Base-by-base conservation (phyloP, 371 early-diverging fungal species). In the Mucor lusitanicus region DNA sequence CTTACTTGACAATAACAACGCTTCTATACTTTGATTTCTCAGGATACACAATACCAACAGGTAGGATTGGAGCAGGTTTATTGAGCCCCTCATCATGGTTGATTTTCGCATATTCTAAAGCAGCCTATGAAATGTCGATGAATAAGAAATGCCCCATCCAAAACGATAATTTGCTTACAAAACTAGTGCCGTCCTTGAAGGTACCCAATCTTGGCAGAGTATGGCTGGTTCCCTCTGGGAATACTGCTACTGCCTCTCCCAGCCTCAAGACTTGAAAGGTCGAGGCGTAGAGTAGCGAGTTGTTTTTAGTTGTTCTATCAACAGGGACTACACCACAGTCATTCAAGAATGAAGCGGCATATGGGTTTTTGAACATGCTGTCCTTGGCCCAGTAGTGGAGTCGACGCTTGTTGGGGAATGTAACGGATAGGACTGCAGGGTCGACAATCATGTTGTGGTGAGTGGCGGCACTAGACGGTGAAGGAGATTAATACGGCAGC, bases 361-460 rank as follows among this genome's bases (percentile, higher is more conserved):
- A 63, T 3, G 81, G 79, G 44, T 84, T 74, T 21, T 71, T 72
- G 46, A 86, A 87, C 74, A 87, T 74, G 42, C 74, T 76, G 53
- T 86, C 76, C 57, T 85, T 86, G 60, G 86, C 88, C 88, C 88
- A 87, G 44, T 85, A 85, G 56, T 87, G 88, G 48, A 83, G 64
- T 48, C 80, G 76, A 23, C 84, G 77, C 17, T 78, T 62, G 37
- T 77, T 75, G 6, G 86, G 86, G 32, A 80, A 77, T 13, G 83
- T 79, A 25, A 75, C 76, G 6, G 81, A 81, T 12, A 87, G 67
- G 1, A 84, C 72, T 15, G 82, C 81, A 30, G 86, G 84, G 65
- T 87, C 87, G 3, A 85, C 71, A 66, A 85, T 78, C 88, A 87
- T 87, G 59, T 87, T 87, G 64, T 80, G 82, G 57, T 86, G 86